phyloP scores from a whole-genome alignment of 108 stramenopile genomes.

The Cyclotella cryptica region DNA sequence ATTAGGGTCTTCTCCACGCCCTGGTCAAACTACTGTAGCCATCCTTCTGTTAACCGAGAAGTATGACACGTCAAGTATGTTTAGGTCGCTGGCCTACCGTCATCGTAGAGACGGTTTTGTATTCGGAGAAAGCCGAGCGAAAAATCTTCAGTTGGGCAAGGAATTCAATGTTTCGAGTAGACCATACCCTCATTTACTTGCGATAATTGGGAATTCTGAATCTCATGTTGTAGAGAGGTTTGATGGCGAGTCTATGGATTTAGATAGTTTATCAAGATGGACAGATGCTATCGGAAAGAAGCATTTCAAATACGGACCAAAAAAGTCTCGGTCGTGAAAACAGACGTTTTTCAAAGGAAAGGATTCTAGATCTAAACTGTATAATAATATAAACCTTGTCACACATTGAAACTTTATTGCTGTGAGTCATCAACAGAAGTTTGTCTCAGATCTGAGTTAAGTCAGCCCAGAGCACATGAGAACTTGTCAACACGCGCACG shows the following conservation, averaged over 20 bases:
- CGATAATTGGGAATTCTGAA: slow-evolving; percentile 38
- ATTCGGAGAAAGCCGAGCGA: slow-evolving; percentile 81
- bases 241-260: slow-evolving; percentile 10
- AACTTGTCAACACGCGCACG: too few relatives aligned
- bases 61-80: slow-evolving; percentile 73
- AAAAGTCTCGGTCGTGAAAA: not conserved
- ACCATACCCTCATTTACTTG: slow-evolving; percentile 52
- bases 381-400: not conserved
- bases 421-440: too few relatives aligned
- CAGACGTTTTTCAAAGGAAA: not conserved
- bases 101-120: slow-evolving; percentile 50
- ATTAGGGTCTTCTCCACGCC: slow-evolving; percentile 21
- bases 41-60: slow-evolving; percentile 76
- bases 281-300: slow-evolving; percentile 16
- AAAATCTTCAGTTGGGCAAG: slow-evolving; percentile 63
- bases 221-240: not conserved
- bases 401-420: not conserved
- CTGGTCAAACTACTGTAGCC: slow-evolving; percentile 33
- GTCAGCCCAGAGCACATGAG: too few relatives aligned
- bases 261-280: slow-evolving; percentile 26
- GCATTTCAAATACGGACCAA: slow-evolving; percentile 4
- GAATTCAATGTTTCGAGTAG: slow-evolving; percentile 68
- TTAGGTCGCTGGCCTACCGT: slow-evolving; percentile 66
- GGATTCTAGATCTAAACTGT: not conserved
- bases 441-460: too few relatives aligned